Conservation (phyloP, 2,329 filamentous ascomycete genomes). For the Pestalotiopsis sp. region DNA sequence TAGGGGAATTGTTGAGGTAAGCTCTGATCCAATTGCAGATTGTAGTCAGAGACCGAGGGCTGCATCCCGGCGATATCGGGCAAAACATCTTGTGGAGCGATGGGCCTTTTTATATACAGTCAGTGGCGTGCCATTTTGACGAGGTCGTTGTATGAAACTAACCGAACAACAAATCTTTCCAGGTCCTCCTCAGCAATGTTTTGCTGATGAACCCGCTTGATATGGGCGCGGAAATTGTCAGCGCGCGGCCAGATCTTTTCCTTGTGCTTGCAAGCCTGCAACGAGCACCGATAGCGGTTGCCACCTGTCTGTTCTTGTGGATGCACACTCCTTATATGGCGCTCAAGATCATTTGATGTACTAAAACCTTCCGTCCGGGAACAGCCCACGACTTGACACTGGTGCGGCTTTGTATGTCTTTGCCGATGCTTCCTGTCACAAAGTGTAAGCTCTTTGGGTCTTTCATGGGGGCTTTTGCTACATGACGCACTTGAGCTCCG, state of each 20-base stretch:
- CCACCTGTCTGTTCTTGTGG: constrained; percentile 45
- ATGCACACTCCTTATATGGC: constrained; percentile 78
- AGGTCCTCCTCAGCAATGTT: constrained; percentile 42
- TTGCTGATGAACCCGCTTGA: constrained; percentile 66
- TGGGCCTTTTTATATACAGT: background rate
- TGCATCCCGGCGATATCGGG: constrained; percentile 14
- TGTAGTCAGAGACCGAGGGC: constrained; percentile 10
- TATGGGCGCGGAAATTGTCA: constrained; percentile 86
- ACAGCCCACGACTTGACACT: constrained; percentile 63
- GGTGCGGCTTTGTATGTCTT: constrained; percentile 69
- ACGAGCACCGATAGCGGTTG: constrained; percentile 62
- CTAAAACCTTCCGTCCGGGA: constrained; percentile 68
- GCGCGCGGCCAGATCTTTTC: constrained; percentile 77
- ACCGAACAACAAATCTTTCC: constrained; percentile 35
- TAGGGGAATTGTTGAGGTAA: background rate
- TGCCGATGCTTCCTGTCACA: constrained; percentile 70
- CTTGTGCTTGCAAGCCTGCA: constrained; percentile 57
- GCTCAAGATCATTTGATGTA: constrained; percentile 78
- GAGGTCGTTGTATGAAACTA: constrained; percentile 11
- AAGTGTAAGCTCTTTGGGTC: background rate
- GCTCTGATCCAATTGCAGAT: constrained; percentile 2
- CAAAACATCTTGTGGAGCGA: constrained; percentile 13
- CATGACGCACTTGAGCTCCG: constrained; percentile 55
- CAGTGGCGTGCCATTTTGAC: background rate
- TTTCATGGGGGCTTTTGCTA: background rate